Evolutionary conservation across 1,284 basidiomycete species (phyloP), one percentile per base, ranked within the genome.

Genomic region (Ustilago curta): DNA sequence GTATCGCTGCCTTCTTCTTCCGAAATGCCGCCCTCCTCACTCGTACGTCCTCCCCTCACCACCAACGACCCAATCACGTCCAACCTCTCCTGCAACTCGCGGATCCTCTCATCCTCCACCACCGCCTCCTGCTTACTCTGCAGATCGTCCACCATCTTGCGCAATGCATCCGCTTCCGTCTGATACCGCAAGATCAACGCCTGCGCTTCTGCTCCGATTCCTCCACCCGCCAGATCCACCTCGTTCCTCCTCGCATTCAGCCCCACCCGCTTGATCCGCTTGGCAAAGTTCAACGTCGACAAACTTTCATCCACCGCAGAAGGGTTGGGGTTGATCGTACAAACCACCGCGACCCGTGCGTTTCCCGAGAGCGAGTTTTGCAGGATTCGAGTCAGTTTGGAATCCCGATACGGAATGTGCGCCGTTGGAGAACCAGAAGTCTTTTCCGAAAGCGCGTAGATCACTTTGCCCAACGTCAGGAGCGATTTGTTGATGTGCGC

Each of bases 291-390:
- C 18, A 96, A 87, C 0, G 94, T 97, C 68, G 91, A 93, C 50
- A 90, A 90, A 3, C 90, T 91, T 86, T 96, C 94, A 3, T 90
- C 88, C 7, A 94, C 87, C 37, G 92, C 86, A 8, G 58, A 55
- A 1, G 76, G 64, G 23, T 59, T 71, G 3, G 82, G 83, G 51
- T 84, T 84, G 52, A 98, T 90, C 0, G 96, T 98, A 83, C 95
- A 97, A 64, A 98, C 92, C 29, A 99, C 96, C 39, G 93, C 95
- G 54, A 99, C 95, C 19, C 94, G 90, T 18, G 97, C 96, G 82
- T 97, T 94, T 1, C 96, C 97, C 0, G 93, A 92, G 0, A 99
- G 88, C 1, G 94, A 97, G 2, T 95, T 95, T 84, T 98, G 95
- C 7, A 99, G 89, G 86, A 99, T 91, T 35, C 95, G 91, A 4